Percentiles rank a stretch among this genome's conserved stretches.
Evolutionary conservation across 805 yeast genomes (phyloP).

Genomic region (Cyberlindnera mrakii): DNA sequence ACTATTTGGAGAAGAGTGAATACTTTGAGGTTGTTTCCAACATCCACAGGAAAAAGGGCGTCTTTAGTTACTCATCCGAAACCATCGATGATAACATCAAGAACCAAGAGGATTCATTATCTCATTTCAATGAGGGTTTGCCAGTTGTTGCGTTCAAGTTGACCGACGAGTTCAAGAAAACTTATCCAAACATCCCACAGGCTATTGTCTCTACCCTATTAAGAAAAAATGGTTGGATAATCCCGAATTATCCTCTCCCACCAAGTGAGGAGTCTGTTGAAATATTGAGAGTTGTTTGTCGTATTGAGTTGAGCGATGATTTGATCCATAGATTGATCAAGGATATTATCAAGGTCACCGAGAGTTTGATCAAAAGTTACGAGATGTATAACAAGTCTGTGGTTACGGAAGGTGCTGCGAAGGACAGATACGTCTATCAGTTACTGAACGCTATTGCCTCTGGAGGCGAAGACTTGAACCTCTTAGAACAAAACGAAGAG

Average conservation of each 20-base stretch:
- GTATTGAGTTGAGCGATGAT: conserved; percentile 57
- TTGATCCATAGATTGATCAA: conserved; percentile 58
- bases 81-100: conserved; percentile 23
- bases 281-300: conserved; percentile 79
- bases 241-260: conserved; percentile 86
- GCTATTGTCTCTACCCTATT: conserved; percentile 63
- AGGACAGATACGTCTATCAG: conserved; percentile 34
- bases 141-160: conserved; percentile 88
- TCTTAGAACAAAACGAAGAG: conserved; percentile 10
- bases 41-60: conserved; percentile 57
- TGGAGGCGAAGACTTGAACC: conserved; percentile 38
- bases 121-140: conserved; percentile 61
- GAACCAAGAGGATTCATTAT: conserved; percentile 31
- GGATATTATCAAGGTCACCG: conserved; percentile 48
- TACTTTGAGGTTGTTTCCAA: conserved; percentile 71
- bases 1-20: conserved; percentile 56
- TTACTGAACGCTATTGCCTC: conserved; percentile 50
- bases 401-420: conserved; percentile 11
- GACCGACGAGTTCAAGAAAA: conserved; percentile 45
- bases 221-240: conserved; percentile 78
- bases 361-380: conserved; percentile 45
- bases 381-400: conserved; percentile 22
- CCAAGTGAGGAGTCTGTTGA: conserved; percentile 50
- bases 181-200: conserved; percentile 81
- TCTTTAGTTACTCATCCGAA: conserved; percentile 16